Base-by-base conservation (phyloP, 108 stramenopile genomes). In the Tribonema minus region DNA sequence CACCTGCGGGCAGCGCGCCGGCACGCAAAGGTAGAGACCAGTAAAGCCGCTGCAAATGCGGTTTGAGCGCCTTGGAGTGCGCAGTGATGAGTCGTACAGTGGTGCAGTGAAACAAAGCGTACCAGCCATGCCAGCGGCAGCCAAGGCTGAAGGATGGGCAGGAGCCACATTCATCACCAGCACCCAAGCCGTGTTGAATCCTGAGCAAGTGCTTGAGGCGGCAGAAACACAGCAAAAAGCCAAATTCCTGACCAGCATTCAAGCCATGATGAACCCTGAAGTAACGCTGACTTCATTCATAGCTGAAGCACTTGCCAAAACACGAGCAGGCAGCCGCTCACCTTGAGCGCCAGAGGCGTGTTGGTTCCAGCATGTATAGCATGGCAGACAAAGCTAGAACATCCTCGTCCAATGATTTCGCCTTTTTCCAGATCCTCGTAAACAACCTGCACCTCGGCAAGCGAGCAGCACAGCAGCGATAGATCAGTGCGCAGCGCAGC, bases 351-450 rank as follows among this genome's bases (percentile, higher is more conserved):
- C 54, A 86, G 15, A 2, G 72, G 80, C 12, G 80, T 84, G 35
- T 83, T 30, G 2, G 83, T 84, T n/a, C 84, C 72, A 12, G 36
- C 20, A 30, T 81, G 85, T 2, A 72, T 27, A 9, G 81, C 86
- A 20, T 74, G 71, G 9, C 85, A 71, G 20, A 87, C 86, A 23
- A 86, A 71, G 61, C 82, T 71, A 1, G 82, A 81, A 3, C 72
- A 37, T 12, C 86, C 86, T n/a, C 82, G 38, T 3, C 86, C 86
- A 6, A 87, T 87, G 23, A 84, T 46, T 25, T 83, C 82, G n/a
- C 85, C 86, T 23, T 85, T 83, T 28, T 80, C 66, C 28, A 87
- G 85, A 30, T 87, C 86, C 35, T 87, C 86, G 58, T 87, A 87
- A 0, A 71, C 69, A 0, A 87, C 71, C 39, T 71, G 9, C 29